Conservation (phyloP, 83 land plant genomes). For the Isoetes engelmannii region DNA sequence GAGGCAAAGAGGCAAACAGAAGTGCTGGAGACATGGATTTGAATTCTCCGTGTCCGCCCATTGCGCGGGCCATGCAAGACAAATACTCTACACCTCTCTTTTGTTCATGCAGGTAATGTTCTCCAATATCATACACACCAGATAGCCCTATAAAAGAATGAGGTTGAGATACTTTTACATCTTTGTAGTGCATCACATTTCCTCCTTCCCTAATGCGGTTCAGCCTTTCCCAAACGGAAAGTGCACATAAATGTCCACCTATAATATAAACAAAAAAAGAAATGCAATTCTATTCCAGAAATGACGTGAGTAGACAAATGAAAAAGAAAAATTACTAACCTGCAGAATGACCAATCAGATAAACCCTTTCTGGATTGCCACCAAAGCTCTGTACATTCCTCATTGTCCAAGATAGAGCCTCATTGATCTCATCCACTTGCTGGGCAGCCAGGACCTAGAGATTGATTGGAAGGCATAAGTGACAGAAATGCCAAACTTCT, state of each 20-base stretch:
- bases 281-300: neutral
- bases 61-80: conserved; percentile 6
- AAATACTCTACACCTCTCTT: conserved; percentile 6
- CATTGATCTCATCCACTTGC: neutral
- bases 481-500: too few relatives aligned
- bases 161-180: neutral
- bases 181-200: neutral
- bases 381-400: conserved; percentile 2
- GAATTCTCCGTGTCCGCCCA: neutral
- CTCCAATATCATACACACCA: conserved; percentile 4
- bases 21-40: conserved; percentile 4
- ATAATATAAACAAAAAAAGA: neutral
- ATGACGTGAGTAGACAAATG: neutral
- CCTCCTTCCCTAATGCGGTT: neutral
- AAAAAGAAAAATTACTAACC: neutral
- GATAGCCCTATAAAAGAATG: conserved; percentile 1
- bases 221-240: conserved; percentile 2
- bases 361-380: conserved; percentile 5
- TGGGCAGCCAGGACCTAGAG: conserved; percentile 2
- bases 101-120: neutral
- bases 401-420: neutral
- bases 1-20: neutral
- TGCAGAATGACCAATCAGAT: conserved; percentile 7
- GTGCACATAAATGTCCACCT: conserved; percentile 10
- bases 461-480: neutral